Conservation (phyloP, 306 rosid genomes). For the Vicia villosa region DNA sequence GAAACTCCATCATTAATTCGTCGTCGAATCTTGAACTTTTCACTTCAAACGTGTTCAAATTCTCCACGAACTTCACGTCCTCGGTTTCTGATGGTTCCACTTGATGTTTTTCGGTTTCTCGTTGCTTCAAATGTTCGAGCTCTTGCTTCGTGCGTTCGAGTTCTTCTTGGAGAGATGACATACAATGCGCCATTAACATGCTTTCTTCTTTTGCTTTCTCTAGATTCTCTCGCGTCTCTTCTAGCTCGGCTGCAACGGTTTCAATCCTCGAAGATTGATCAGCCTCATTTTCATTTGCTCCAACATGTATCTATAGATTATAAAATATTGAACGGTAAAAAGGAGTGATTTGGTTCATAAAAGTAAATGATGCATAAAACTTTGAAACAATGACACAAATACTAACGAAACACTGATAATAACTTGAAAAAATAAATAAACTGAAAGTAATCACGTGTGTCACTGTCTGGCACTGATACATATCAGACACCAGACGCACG, state of each 20-base stretch:
- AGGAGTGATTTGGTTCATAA: no score
- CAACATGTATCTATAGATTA: conserved; percentile 49
- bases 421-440: no score
- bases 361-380: no score
- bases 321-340: no score
- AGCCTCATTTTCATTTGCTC: conserved; percentile 42
- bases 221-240: conserved; percentile 70
- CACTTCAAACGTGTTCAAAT: conserved; percentile 42
- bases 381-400: no score
- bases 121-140: conserved; percentile 55
- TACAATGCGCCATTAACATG: conserved; percentile 68
- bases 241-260: conserved; percentile 65
- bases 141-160: conserved; percentile 70
- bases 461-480: no score
- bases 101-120: conserved; percentile 46
- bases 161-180: conserved; percentile 75
- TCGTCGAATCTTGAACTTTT: conserved; percentile 36
- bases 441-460: no score
- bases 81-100: conserved; percentile 53
- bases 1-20: conserved; percentile 58
- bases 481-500: no score
- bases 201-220: conserved; percentile 77
- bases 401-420: no score
- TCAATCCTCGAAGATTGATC: conserved; percentile 47
- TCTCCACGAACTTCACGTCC: conserved; percentile 65